These are phyloP conservation scores for Ophiocordyceps camponoti-leonardi DNA, from an alignment of 2,329 filamentous ascomycete genomes.

Conservation along the genomic window DNA sequence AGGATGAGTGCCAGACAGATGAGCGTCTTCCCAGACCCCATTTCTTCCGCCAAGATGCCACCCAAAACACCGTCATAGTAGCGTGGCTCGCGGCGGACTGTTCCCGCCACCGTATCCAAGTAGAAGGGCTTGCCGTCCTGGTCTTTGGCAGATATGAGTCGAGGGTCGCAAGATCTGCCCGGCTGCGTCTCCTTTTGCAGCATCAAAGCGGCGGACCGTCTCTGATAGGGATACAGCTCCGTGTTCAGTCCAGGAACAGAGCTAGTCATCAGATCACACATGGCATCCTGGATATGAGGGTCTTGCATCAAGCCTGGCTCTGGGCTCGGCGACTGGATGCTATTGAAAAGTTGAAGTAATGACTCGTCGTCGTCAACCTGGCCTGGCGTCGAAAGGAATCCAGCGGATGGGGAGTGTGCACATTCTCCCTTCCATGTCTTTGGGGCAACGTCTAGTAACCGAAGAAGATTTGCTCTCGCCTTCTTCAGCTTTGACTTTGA, in stretches of 20 bases:
- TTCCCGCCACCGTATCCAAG: constrained; percentile 46
- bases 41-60: constrained; percentile 66
- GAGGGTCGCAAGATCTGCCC: constrained; percentile 51
- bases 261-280: constrained; percentile 37
- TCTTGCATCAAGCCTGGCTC: constrained; percentile 28
- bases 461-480: constrained; percentile 29
- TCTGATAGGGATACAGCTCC: constrained; percentile 60
- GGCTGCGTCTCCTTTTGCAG: constrained; percentile 60
- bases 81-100: constrained; percentile 45
- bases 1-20: constrained; percentile 68
- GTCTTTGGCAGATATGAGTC: constrained; percentile 42
- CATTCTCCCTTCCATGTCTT: constrained; percentile 34
- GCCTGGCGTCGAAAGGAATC: not conserved
- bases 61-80: constrained; percentile 60
- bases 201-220: constrained; percentile 67
- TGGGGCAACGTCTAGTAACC: constrained; percentile 35
- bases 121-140: constrained; percentile 50
- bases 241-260: constrained; percentile 42
- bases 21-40: constrained; percentile 74
- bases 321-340: constrained; percentile 50
- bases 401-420: constrained; percentile 1
- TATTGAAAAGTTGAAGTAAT: constrained; percentile 57
- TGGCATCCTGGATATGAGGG: constrained; percentile 30
- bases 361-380: constrained; percentile 22
- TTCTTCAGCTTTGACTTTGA: constrained; percentile 24